Base-by-base conservation (phyloP, 2,329 filamentous ascomycete genomes). In the Gnomoniopsis smithogilvyi region DNA sequence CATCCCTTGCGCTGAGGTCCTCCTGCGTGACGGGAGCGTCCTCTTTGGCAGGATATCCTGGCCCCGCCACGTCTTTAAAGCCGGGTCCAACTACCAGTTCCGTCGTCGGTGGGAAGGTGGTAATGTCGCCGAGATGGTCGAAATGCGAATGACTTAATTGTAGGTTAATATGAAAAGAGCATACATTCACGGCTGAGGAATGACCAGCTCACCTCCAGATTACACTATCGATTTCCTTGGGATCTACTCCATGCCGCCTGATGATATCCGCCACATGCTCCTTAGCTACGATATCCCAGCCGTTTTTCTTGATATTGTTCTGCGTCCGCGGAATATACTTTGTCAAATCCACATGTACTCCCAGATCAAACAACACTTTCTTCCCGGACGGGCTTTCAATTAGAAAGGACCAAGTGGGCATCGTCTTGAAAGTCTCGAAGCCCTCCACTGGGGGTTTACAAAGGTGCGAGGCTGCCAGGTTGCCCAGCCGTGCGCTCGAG, bases 61-160 rank as follows among this genome's bases (percentile, higher is more conserved):
- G 66, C 34, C 63, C 52, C 45, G 62, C 61, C 2, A 21, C 47
- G 3, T 62, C 55, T 30, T 57, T 63, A 59, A 68, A 66, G 6
- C 66, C 66, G 1, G 65, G 65, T 11, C 65, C 66, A 17, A 68
- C 65, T 15, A 68, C 60, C 15, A 68, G 50, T 21, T 65, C 64
- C 6, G 60, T 63, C 15, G 61, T 60, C 1, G 43, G 26, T 12
- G 66, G 66, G 36, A 68, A 68, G 4, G 54, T 58, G 6, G 51
- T 30, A 6, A 59, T 54, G 51, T 66, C 63, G 30, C 66, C 66
- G 19, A 59, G 61, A 54, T 68, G 66, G 36, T 67, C 66, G 54
- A 58, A 68, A 48, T 67, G 66, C 41, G 59, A 63, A 56, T 68
- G 66, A 45, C 65, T 66, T 45, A 33, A 51, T 6, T 50, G 54